phyloP scores from a whole-genome alignment of 2,329 filamentous ascomycete species.

The Fonsecaea multimorphosa region DNA sequence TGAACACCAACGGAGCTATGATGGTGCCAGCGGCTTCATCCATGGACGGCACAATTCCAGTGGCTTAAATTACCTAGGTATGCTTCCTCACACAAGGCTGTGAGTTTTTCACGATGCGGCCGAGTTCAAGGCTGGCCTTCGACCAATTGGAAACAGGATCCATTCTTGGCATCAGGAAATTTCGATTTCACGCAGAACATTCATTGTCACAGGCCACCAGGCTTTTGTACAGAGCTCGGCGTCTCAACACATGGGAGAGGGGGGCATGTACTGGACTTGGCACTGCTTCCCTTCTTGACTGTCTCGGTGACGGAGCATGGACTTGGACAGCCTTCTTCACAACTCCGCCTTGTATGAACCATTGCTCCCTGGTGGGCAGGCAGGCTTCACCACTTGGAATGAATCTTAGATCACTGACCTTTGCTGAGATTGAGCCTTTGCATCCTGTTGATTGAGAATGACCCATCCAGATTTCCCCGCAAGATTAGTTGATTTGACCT shows the following conservation, averaged over 20 bases:
- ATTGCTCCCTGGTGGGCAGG: neutral
- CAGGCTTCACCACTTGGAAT: neutral
- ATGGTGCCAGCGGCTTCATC: slow-evolving; percentile 29
- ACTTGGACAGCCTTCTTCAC: neutral
- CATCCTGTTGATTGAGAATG: slow-evolving; percentile 19
- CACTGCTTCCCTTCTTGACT: neutral
- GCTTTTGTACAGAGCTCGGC: neutral
- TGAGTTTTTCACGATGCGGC: neutral
- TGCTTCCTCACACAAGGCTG: neutral
- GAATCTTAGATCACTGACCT: neutral
- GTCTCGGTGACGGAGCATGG: neutral
- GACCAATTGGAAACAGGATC: slow-evolving; percentile 16
- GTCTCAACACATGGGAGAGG: neutral
- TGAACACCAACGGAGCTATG: slow-evolving; percentile 29
- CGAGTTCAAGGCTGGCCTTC: neutral
- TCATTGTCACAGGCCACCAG: neutral
- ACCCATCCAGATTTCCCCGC: slow-evolving; percentile 31
- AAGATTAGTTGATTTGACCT: slow-evolving; percentile 29
- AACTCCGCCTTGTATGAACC: neutral
- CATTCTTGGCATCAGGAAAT: slow-evolving; percentile 27
- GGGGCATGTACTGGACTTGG: neutral
- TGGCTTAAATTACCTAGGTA: slow-evolving; percentile 25
- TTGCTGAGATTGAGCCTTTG: neutral
- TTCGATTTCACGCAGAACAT: slow-evolving; percentile 3
- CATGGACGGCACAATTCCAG: slow-evolving; percentile 15